A percentile compares a stretch with the other conserved stretches of the same genome.
Evolutionary conservation across 163 green algal genomes (phyloP).

Genomic region (Smithsoniella earleae): DNA sequence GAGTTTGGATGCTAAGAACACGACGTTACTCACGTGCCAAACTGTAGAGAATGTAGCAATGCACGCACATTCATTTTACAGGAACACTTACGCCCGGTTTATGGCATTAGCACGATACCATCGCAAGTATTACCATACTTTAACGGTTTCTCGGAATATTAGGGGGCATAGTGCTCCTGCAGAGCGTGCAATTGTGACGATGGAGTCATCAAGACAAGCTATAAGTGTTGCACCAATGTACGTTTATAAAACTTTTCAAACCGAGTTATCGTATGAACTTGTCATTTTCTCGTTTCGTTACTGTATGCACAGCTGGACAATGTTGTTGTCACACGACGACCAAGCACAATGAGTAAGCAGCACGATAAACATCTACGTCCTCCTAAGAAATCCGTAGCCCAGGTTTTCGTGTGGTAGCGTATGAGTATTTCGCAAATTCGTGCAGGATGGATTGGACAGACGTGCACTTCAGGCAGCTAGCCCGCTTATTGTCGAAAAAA

Average conservation of each 20-base stretch:
- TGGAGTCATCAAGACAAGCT: neutral
- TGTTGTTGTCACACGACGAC: slow-evolving; percentile 5
- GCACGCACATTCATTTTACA: no score
- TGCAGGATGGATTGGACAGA: slow-evolving; percentile 91
- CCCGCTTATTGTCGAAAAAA: slow-evolving; percentile 66
- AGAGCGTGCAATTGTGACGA: neutral
- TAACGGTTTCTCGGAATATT: no score
- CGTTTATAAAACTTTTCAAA: neutral
- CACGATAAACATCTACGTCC: no score
- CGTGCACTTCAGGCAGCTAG: slow-evolving; percentile 78
- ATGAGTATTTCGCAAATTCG: neutral
- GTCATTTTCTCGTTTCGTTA: neutral
- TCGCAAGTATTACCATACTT: no score
- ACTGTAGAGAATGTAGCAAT: no score
- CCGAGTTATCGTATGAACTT: neutral
- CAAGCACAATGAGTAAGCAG: no score
- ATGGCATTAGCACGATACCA: no score
- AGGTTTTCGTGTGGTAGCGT: neutral
- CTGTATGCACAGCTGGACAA: neutral
- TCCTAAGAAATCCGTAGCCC: no score
- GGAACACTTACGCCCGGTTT: no score
- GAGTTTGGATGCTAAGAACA: no score
- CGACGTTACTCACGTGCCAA: no score
- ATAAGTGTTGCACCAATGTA: slow-evolving; percentile 39
- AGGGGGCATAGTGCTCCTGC: neutral